These are phyloP conservation scores for Citrullus amarus DNA, from an alignment of 306 rosid species.

Conservation along the genomic window DNA sequence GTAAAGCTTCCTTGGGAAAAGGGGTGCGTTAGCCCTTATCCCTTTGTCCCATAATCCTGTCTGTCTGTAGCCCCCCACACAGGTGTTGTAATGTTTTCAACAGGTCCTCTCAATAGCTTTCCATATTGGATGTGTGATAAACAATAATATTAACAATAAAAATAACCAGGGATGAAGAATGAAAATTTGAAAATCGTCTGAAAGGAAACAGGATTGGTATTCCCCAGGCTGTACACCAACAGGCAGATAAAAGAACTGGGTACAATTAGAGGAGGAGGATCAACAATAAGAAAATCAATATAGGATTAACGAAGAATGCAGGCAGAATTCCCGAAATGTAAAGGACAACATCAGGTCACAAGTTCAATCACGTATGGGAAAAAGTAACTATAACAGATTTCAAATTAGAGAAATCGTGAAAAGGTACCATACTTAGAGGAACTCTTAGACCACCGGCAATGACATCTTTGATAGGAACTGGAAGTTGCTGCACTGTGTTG, in stretches of 20 bases:
- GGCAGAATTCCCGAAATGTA: neutral
- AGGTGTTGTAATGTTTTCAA: neutral
- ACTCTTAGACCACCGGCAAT: conserved; percentile 56
- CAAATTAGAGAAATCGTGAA: neutral
- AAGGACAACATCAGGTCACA: neutral
- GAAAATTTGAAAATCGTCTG: neutral
- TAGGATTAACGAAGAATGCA: neutral
- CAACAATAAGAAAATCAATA: neutral
- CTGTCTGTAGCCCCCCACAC: neutral
- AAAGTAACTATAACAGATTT: neutral
- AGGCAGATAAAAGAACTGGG: neutral
- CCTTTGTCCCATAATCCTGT: neutral
- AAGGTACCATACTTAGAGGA: conserved; percentile 58
- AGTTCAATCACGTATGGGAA: neutral
- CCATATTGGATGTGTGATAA: neutral
- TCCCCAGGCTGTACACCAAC: neutral
- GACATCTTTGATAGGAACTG: conserved; percentile 59
- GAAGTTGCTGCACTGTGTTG: conserved; percentile 68
- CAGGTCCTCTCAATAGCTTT: neutral
- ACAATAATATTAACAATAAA: neutral
- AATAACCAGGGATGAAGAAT: neutral
- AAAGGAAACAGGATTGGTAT: neutral
- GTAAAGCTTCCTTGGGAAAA: neutral
- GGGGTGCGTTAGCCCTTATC: neutral
- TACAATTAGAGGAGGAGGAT: neutral